Evolutionary conservation across 2,329 filamentous ascomycete genomes (phyloP).

Genomic region (Ilyonectria mors-panacis): DNA sequence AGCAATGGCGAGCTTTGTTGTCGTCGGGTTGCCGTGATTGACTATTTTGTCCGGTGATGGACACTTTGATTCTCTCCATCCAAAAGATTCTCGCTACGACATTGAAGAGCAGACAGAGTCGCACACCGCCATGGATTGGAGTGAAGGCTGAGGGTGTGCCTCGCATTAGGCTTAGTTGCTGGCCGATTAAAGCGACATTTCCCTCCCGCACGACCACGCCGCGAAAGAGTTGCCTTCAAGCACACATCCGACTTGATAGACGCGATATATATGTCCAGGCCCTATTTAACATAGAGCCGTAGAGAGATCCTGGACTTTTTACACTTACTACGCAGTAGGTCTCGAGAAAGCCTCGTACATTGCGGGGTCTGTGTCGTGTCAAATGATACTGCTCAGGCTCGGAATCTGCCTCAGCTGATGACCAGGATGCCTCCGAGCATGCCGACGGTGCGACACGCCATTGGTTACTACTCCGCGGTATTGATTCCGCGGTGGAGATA

Average conservation of each 20-base stretch:
- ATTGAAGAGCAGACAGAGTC: too few species aligned
- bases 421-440: background rate
- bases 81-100: too few species aligned
- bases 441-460: background rate
- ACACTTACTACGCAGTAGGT: background rate
- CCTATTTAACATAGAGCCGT: too few species aligned
- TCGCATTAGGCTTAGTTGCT: too few species aligned
- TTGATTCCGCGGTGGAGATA: background rate
- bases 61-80: background rate
- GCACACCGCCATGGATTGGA: too few species aligned
- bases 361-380: background rate
- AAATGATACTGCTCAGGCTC: background rate
- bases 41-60: background rate
- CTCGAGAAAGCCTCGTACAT: background rate
- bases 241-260: too few species aligned
- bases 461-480: background rate
- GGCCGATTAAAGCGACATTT: too few species aligned
- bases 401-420: conserved; percentile 3
- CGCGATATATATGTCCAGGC: too few species aligned
- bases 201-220: too few species aligned
- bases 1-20: background rate
- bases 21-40: background rate
- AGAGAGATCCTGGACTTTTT: background rate
- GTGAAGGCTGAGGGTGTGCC: too few species aligned
- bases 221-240: too few species aligned